Evolutionary conservation across 2,329 filamentous ascomycete species (phyloP), one percentile per base, ranked within the genome.

Genomic region (Diaporthe sp.): DNA sequence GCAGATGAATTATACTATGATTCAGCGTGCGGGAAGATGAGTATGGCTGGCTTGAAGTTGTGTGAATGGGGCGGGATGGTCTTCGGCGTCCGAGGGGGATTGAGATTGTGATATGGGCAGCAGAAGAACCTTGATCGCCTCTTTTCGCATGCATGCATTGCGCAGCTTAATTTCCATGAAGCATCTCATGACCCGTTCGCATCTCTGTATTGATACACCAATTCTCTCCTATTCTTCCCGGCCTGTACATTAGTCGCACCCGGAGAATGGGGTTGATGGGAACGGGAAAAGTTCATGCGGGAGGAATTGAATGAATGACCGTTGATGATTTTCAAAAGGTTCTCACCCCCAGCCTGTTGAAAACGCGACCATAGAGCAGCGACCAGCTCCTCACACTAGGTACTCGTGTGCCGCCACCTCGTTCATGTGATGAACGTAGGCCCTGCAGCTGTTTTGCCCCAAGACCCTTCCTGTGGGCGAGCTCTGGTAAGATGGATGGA

Each of bases 211-310:
- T 83, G 82, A 78, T 81, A 71, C 32, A 82, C 79, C 77, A 80
- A 81, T 80, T 77, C 78, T 78, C 76, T 79, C 78, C 79, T 81
- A 81, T 80, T 80, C 58, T 73, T 50, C 80, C 80, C 78, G 78
- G 80, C 75, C 75, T 83, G 81, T 82, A 82, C 80, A 81, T 77
- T 82, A 81, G 80, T 80, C 79, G 80, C 80, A 73, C 74, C 71
- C 79, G 77, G 76, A 78, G 76, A 78, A 77, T 51, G 75, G 80
- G 72, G 44, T 71, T 51, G 51, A 68, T 50, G 63, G 75, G 71
- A 70, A 69, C 44, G 72, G 75, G 70, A 77, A 77, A 77, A 75
- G 73, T 77, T 65, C 53, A 61, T 68, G 61, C 65, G 42, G 69
- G 70, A 65, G 70, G 70, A 58, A 58, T 70, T 72, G 55, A 75